A percentile compares a stretch with the other conserved stretches of the same genome.
Conservation (phyloP, 2,329 filamentous ascomycete genomes). For the Talaromyces sp. region DNA sequence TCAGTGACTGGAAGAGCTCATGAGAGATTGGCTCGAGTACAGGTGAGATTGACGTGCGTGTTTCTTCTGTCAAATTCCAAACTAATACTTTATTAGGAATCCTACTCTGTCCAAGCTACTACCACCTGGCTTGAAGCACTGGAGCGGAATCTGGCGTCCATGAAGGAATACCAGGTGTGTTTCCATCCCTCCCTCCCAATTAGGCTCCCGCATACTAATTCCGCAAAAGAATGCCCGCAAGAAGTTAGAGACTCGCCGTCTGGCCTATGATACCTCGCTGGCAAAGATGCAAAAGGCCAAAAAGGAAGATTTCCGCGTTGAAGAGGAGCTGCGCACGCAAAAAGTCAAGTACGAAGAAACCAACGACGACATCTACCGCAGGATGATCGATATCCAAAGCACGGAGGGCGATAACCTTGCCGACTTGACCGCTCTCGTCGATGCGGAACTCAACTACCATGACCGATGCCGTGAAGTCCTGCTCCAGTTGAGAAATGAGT, state of each 20-base stretch:
- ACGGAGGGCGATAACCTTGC: constrained; percentile 75
- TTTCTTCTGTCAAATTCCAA: not conserved
- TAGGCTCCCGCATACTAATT: not conserved
- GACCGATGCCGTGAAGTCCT: constrained; percentile 86
- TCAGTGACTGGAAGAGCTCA: constrained; percentile 75
- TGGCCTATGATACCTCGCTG: constrained; percentile 86
- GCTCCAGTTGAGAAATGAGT: constrained; percentile 60
- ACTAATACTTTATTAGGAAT: constrained; percentile 48
- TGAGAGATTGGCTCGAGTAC: constrained; percentile 76
- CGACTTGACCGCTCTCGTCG: constrained; percentile 74
- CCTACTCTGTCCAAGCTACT: constrained; percentile 70
- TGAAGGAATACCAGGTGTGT: constrained; percentile 93
- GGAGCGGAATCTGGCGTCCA: constrained; percentile 81
- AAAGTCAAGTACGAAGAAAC: constrained; percentile 97
- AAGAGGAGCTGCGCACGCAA: constrained; percentile 84
- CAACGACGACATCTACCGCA: constrained; percentile 80
- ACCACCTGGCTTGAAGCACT: constrained; percentile 85
- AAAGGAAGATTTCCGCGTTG: constrained; percentile 85
- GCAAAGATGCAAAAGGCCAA: constrained; percentile 90
- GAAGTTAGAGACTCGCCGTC: constrained; percentile 83
- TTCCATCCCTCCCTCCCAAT: too few species aligned
- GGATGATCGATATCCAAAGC: constrained; percentile 96
- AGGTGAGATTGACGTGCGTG: constrained; percentile 32
- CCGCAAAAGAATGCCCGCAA: constrained; percentile 64
- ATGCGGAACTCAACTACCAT: constrained; percentile 85